Conservation (phyloP, 495 filamentous ascomycete species). For the Hapsidospora chrysogenum region DNA sequence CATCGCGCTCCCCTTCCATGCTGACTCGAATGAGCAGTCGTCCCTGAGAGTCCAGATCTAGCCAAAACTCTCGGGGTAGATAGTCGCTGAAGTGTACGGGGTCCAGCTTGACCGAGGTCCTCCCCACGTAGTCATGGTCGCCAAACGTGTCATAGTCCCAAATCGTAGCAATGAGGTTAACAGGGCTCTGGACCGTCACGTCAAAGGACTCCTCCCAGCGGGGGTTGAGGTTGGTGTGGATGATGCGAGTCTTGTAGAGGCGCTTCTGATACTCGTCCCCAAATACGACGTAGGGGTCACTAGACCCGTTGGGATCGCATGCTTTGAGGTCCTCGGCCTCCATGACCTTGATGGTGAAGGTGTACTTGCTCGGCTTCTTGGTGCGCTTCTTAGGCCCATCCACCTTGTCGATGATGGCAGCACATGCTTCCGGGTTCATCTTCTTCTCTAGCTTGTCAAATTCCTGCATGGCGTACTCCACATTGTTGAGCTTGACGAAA, state of each 20-base stretch:
- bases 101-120: slow-evolving; percentile 88
- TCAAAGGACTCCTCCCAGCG: slow-evolving; percentile 97
- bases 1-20: slow-evolving; percentile 97
- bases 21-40: slow-evolving; percentile 76
- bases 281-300: slow-evolving; percentile 94
- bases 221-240: slow-evolving; percentile 83
- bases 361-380: slow-evolving; percentile 61
- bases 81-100: slow-evolving; percentile 93
- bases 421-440: slow-evolving; percentile 87
- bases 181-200: slow-evolving; percentile 77
- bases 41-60: slow-evolving; percentile 92
- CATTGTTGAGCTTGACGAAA: slow-evolving; percentile 93
- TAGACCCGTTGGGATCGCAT: slow-evolving; percentile 84
- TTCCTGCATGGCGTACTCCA: slow-evolving; percentile 81
- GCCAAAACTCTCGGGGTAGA: slow-evolving; percentile 87
- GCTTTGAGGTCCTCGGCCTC: slow-evolving; percentile 98
- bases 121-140: slow-evolving; percentile 92
- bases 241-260: slow-evolving; percentile 85
- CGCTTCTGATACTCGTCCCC: slow-evolving; percentile 96
- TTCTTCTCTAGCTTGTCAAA: slow-evolving; percentile 78
- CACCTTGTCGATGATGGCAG: slow-evolving; percentile 57
- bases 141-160: slow-evolving; percentile 98
- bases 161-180: slow-evolving; percentile 91
- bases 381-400: slow-evolving; percentile 29
- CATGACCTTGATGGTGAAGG: slow-evolving; percentile 98